Evolutionary conservation across 2,329 filamentous ascomycete species (phyloP), one percentile per base, ranked within the genome.

Genomic region (Xylariaceae sp.): DNA sequence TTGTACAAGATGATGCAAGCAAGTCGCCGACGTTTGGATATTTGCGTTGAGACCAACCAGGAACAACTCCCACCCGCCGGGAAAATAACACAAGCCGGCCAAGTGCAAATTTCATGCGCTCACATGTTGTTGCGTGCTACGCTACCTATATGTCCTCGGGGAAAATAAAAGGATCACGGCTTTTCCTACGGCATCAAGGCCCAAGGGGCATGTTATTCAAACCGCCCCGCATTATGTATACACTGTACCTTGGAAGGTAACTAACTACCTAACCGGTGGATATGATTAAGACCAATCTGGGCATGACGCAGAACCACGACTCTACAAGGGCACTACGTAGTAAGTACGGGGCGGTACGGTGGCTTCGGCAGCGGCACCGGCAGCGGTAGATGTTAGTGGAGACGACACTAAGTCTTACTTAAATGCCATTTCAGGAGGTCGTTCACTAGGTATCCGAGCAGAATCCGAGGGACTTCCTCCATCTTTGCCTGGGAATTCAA

Each of bases 351-450:
- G 9, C 3, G 42, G 26, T 27, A 29, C 9, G 42, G 26, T 9
- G 7, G 6, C 27, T 30, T 44, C 27, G 42, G 27, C 39, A 41
- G 9, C 64, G 65, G 64, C 64, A 67, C 60, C 63, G 58, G 56
- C 55, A 45, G 63, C 65, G 65, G 65, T 65, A 67, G 55, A 64
- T 67, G 53, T 40, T 11, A 37, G 35, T 3, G 35, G 8, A 37
- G 35, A 7, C 8, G 8, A 11, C 4, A 3, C 35, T 11, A 37
- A 11, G 32, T 8, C 32, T 6, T 34, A 8, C 19, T 19, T 19
- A 19, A 19, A 19, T 19, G 19, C 19, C 19, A 19, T 19, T 19
- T 19, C 19, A 19, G 19, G 19, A 19, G 19, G 19, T 19, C 19
- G 19, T 19, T 19, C 19, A 19, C 19, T 19, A 19, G 19, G 19